These are phyloP conservation scores for Auxenochlorella pyrenoidosa DNA, from an alignment of 139 green algal genomes.

Conservation along the genomic window DNA sequence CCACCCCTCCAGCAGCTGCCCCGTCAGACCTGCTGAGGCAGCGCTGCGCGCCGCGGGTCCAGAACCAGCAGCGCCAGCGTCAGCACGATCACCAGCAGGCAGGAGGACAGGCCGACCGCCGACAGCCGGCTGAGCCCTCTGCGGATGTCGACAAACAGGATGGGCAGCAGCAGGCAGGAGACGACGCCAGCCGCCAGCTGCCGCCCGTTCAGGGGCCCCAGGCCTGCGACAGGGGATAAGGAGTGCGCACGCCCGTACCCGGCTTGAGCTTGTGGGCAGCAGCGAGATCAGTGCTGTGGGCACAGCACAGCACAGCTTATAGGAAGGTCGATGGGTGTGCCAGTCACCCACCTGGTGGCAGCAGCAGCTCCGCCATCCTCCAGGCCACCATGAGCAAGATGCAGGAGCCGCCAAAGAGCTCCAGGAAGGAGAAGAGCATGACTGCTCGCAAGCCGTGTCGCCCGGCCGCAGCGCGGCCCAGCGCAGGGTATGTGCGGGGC, in stretches of 20 bases:
- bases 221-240: neutral
- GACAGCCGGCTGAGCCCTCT: slow-evolving; percentile 47
- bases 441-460: slow-evolving; percentile 23
- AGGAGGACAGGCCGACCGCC: slow-evolving; percentile 43
- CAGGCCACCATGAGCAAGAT: slow-evolving; percentile 60
- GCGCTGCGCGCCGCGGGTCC: slow-evolving; percentile 34
- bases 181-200: slow-evolving; percentile 25
- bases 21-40: slow-evolving; percentile 43
- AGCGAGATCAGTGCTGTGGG: neutral
- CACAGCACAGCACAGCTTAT: neutral
- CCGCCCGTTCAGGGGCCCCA: slow-evolving; percentile 20
- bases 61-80: slow-evolving; percentile 37
- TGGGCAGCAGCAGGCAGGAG: slow-evolving; percentile 27
- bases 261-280: neutral
- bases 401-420: slow-evolving; percentile 18
- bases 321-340: no score
- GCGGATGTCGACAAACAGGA: slow-evolving; percentile 40
- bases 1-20: no score
- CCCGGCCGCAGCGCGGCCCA: slow-evolving; percentile 31
- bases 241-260: no score
- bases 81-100: slow-evolving; percentile 36
- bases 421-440: slow-evolving; percentile 36
- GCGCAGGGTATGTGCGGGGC: slow-evolving; percentile 44
- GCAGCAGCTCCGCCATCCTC: slow-evolving; percentile 44
- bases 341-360: slow-evolving; percentile 28